Base-by-base conservation (phyloP, 2,329 filamentous ascomycete genomes). In the Colletotrichum truncatum region DNA sequence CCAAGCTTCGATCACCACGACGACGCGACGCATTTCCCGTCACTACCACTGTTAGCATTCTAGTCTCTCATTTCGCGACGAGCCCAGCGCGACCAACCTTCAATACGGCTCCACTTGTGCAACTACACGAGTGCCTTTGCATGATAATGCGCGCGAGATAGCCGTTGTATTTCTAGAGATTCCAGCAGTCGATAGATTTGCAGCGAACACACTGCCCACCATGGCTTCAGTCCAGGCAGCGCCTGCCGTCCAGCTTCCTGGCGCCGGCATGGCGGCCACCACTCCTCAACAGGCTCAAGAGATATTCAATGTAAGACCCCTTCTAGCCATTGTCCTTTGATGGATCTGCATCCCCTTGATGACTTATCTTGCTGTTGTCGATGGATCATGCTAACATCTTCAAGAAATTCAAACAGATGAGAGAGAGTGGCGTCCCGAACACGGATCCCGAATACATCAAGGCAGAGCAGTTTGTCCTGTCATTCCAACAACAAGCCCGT, bases 371-470 rank as follows among this genome's bases (percentile, higher is more conserved):
- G 5, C 12, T n/a, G 18, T 12, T 18, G 16, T 26, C 2, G 18
- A 54, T 41, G 39, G 18, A 39, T 26, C 14, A 60, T 43, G 59
- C 52, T 63, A 39, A 70, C 30, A 51, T 39, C 49, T 21, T 48
- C 21, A 73, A 98, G 94, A 94, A 93, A 86, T 96, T 92, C 70
- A 91, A 92, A 74, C 89, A 93, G 77, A 94, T 98, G 92, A 96
- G 95, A 79, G 87, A 92, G 60, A 86, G 91, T 72, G 94, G 94
- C 70, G 91, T 97, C 23, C 88, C 93, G 39, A 86, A 89, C 61
- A 91, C 86, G 61, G 94, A 98, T 73, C 95, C 95, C 46, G 94
- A 98, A 76, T 94, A 91, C 73, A 86, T 95, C 73, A 97, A 96
- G 79, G 87, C 90, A 30, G 90, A 93, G 57, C 89, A 91, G 67